Percentiles rank a stretch among this genome's conserved stretches.
Conservation (phyloP, 352 stramenopile genomes). For the Phytophthora pinifolia region DNA sequence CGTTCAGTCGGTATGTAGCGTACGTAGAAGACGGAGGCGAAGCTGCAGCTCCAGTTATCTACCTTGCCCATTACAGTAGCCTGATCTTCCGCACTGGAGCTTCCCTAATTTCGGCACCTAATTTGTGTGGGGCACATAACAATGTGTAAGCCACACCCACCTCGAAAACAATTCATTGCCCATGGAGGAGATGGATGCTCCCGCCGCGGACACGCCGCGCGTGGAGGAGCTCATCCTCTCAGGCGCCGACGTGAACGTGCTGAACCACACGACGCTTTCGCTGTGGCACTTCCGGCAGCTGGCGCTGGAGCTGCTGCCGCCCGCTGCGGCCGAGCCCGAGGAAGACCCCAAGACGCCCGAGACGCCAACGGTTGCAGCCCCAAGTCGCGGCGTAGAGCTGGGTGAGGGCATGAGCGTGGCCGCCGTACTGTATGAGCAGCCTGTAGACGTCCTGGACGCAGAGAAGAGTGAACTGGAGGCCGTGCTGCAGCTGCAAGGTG, state of each 20-base stretch:
- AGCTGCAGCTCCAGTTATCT: background rate
- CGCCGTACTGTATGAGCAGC: conserved; percentile 38
- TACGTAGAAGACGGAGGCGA: background rate
- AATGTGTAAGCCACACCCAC: no score
- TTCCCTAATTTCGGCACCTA: background rate
- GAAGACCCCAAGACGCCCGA: conserved; percentile 18
- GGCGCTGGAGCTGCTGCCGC: conserved; percentile 46
- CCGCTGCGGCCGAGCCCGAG: conserved; percentile 16
- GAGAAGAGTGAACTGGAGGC: conserved; percentile 8
- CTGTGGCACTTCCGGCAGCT: conserved; percentile 84
- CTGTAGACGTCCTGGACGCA: background rate
- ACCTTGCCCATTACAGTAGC: conserved; percentile 31
- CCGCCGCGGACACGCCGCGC: conserved; percentile 16
- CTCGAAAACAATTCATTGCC: no score
- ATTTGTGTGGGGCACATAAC: no score
- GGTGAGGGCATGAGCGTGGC: conserved; percentile 76
- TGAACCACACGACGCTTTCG: conserved; percentile 75
- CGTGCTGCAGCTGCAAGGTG: conserved; percentile 21
- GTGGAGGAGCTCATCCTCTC: conserved; percentile 60
- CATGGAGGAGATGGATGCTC: conserved; percentile 18
- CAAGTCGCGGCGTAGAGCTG: conserved; percentile 36
- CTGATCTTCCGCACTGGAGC: conserved; percentile 3
- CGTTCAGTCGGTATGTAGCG: conserved; percentile 1
- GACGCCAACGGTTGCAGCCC: background rate
- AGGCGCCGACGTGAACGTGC: conserved; percentile 60